Percentiles rank a stretch among this genome's conserved stretches.
phyloP scores from a whole-genome alignment of 2,329 filamentous ascomycete species.

The Piedraia hortae region DNA sequence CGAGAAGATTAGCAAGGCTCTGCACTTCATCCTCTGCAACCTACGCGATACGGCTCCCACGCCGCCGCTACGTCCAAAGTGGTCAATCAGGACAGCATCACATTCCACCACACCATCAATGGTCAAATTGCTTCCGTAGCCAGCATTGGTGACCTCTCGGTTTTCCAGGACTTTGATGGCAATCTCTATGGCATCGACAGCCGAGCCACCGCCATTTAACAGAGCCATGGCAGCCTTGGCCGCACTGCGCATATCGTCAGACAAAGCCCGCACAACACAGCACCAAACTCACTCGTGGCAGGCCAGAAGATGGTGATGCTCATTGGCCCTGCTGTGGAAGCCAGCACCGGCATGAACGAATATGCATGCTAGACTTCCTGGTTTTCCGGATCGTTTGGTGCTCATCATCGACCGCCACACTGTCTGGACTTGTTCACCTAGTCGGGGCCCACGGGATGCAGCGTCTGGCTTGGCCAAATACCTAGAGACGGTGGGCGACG shows the following conservation, averaged over 20 bases:
- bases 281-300: conserved; percentile 52
- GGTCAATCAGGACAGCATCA: conserved; percentile 80
- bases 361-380: conserved; percentile 37
- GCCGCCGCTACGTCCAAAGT: conserved; percentile 70
- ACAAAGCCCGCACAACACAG: neutral
- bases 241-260: conserved; percentile 29
- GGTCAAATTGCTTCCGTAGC: conserved; percentile 80
- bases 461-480: no score
- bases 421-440: no score
- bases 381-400: conserved; percentile 14
- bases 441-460: no score
- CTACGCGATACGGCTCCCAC: conserved; percentile 73
- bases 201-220: conserved; percentile 48
- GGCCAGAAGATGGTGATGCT: conserved; percentile 55
- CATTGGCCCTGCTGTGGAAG: conserved; percentile 71
- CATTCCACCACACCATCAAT: conserved; percentile 82
- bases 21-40: conserved; percentile 19
- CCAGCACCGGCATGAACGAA: conserved; percentile 92
- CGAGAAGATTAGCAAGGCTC: neutral
- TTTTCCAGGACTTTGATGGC: conserved; percentile 76
- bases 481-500: no score
- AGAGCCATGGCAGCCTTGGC: conserved; percentile 61
- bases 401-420: conserved; percentile 14
- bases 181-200: conserved; percentile 70
- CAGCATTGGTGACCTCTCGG: conserved; percentile 84